Evolutionary conservation across 495 filamentous ascomycete genomes (phyloP).

Genomic region (Lasiosphaeris hirsuta): DNA sequence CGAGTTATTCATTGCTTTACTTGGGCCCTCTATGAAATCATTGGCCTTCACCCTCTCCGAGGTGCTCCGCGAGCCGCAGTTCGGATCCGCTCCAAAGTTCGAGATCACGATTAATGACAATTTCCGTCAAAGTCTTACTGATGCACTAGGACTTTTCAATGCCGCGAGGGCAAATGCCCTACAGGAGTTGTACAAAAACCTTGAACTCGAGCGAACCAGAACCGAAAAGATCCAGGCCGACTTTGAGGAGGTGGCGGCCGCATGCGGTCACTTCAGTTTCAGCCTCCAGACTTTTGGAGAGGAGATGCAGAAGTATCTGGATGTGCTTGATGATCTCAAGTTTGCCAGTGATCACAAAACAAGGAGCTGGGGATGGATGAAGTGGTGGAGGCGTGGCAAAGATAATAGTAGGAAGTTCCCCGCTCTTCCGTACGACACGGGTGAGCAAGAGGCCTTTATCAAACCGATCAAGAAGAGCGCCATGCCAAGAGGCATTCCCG

Average conservation of each 20-base stretch:
- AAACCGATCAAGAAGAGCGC: constrained; percentile 44
- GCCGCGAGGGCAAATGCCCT: constrained; percentile 71
- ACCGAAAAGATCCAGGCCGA: constrained; percentile 79
- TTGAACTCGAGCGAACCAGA: constrained; percentile 61
- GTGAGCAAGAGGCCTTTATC: constrained; percentile 38
- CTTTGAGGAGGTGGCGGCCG: constrained; percentile 92
- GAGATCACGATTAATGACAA: constrained; percentile 70
- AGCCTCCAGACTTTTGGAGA: constrained; percentile 85
- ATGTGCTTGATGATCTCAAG: constrained; percentile 80
- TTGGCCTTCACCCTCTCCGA: constrained; percentile 85
- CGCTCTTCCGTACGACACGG: constrained; percentile 51
- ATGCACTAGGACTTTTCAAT: constrained; percentile 76
- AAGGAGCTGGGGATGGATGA: constrained; percentile 82
- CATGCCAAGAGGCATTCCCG: constrained; percentile 46
- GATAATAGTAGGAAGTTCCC: constrained; percentile 21
- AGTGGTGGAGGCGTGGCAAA: constrained; percentile 61
- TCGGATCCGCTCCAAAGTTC: constrained; percentile 60
- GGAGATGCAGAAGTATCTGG: constrained; percentile 78
- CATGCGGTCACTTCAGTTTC: constrained; percentile 92
- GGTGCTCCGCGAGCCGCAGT: constrained; percentile 84
- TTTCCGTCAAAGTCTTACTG: constrained; percentile 71
- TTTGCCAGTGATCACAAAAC: constrained; percentile 55
- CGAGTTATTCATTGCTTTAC: constrained; percentile 74
- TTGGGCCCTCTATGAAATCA: constrained; percentile 95
- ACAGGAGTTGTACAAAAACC: constrained; percentile 69